phyloP scores from a whole-genome alignment of 169 alveolate species.

The Plasmodium ovale region DNA sequence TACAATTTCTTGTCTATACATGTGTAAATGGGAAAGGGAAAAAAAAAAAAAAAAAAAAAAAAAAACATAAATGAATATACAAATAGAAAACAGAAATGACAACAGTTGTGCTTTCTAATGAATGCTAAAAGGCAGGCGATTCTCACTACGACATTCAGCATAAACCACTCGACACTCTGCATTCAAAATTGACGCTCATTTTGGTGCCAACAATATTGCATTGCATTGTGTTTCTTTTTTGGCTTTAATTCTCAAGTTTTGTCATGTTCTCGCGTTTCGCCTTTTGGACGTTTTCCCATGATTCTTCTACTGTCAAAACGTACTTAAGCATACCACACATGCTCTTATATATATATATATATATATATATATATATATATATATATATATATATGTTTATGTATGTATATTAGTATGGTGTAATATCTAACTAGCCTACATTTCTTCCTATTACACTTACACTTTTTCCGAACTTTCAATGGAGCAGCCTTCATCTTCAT shows the following conservation, averaged over 20 bases:
- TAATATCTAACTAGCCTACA: too few species aligned
- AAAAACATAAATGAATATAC: too few species aligned
- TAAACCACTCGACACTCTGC: not conserved
- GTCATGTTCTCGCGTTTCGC: not conserved
- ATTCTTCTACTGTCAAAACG: not conserved
- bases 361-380: not conserved
- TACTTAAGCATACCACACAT: not conserved
- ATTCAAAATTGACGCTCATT: too few species aligned
- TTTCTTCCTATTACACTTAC: slow-evolving; percentile 27
- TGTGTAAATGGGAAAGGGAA: too few species aligned
- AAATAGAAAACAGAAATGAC: too few species aligned
- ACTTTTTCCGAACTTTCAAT: slow-evolving; percentile 72
- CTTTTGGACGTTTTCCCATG: not conserved
- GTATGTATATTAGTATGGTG: too few species aligned
- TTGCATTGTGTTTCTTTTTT: too few species aligned
- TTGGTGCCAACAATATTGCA: too few species aligned
- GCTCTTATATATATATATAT: too few species aligned
- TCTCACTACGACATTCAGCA: not conserved
- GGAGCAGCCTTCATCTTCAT: slow-evolving; percentile 53
- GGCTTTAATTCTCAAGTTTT: too few species aligned
- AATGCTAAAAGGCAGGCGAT: not conserved
- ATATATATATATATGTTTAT: not conserved
- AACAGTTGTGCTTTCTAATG: too few species aligned
- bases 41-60: not conserved
- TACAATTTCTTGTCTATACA: slow-evolving; percentile 48